Conservation (phyloP, 139 green algal species). For the Choricystis sp. region DNA sequence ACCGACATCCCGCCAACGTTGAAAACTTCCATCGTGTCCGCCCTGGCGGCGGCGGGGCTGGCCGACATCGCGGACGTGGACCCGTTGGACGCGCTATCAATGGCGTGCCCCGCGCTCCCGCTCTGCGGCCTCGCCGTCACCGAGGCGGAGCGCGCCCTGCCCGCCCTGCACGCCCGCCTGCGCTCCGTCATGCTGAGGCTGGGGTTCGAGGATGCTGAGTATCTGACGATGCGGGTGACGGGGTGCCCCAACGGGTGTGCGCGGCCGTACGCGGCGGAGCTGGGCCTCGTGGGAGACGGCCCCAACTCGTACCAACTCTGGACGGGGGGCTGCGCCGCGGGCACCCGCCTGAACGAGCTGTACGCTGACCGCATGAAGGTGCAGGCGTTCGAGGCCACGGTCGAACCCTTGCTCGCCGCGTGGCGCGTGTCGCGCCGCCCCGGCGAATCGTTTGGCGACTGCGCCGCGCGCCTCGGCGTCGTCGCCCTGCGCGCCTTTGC, state of each 20-base stretch:
- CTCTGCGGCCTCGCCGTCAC: slow-evolving; percentile 92
- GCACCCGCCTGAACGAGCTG: slow-evolving; percentile 66
- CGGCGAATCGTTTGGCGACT: slow-evolving; percentile 84
- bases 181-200: slow-evolving; percentile 48
- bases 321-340: slow-evolving; percentile 65
- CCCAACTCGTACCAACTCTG: slow-evolving; percentile 96
- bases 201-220: slow-evolving; percentile 38
- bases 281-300: slow-evolving; percentile 95
- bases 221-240: slow-evolving; percentile 88
- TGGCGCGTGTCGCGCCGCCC: slow-evolving; percentile 35
- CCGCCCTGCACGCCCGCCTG: slow-evolving; percentile 66
- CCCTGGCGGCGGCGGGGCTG: slow-evolving; percentile 34
- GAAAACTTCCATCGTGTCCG: slow-evolving; percentile 65
- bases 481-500: slow-evolving; percentile 29
- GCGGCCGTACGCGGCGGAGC: slow-evolving; percentile 95
- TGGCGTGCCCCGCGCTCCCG: slow-evolving; percentile 95
- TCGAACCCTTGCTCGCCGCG: slow-evolving; percentile 80
- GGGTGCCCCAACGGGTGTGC: slow-evolving; percentile 97
- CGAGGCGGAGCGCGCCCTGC: slow-evolving; percentile 90
- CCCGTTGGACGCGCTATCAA: slow-evolving; percentile 54
- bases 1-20: slow-evolving; percentile 66
- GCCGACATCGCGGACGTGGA: slow-evolving; percentile 53
- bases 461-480: slow-evolving; percentile 47
- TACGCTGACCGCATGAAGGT: slow-evolving; percentile 73
- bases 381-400: slow-evolving; percentile 71